These are phyloP conservation scores for Leccinum fibrillosum DNA, from an alignment of 768 basidiomycete species.

Conservation along the genomic window DNA sequence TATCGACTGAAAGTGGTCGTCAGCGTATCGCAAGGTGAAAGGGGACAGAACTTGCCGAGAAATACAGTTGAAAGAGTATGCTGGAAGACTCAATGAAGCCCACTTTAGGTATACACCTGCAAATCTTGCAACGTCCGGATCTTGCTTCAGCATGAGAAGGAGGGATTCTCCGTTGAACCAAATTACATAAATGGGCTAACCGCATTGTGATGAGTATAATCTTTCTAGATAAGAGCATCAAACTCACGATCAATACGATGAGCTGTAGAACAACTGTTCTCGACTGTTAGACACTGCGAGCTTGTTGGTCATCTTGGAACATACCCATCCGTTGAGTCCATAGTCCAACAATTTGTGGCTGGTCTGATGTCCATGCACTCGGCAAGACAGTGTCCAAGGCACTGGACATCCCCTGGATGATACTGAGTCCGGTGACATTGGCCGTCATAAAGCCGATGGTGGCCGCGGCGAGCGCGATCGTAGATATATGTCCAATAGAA, in stretches of 20 bases:
- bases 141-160: constrained; percentile 69
- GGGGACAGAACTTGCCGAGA: constrained; percentile 34
- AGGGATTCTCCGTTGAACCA: constrained; percentile 86
- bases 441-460: constrained; percentile 74
- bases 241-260: constrained; percentile 52
- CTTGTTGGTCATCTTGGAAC: not conserved
- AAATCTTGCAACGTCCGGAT: constrained; percentile 74
- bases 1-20: constrained; percentile 40
- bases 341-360: constrained; percentile 82
- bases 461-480: constrained; percentile 82
- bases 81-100: constrained; percentile 75
- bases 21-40: constrained; percentile 46
- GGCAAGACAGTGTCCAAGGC: constrained; percentile 93
- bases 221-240: not conserved
- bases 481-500: constrained; percentile 91
- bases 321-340: constrained; percentile 89
- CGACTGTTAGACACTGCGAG: not conserved
- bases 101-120: constrained; percentile 76
- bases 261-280: constrained; percentile 17
- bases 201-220: not conserved
- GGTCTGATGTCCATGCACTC: constrained; percentile 87
- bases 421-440: constrained; percentile 52
- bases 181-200: constrained; percentile 52
- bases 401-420: constrained; percentile 79
- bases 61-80: constrained; percentile 55